phyloP scores from a whole-genome alignment of 2,329 filamentous ascomycete species.

The Aspergillus sp. region DNA sequence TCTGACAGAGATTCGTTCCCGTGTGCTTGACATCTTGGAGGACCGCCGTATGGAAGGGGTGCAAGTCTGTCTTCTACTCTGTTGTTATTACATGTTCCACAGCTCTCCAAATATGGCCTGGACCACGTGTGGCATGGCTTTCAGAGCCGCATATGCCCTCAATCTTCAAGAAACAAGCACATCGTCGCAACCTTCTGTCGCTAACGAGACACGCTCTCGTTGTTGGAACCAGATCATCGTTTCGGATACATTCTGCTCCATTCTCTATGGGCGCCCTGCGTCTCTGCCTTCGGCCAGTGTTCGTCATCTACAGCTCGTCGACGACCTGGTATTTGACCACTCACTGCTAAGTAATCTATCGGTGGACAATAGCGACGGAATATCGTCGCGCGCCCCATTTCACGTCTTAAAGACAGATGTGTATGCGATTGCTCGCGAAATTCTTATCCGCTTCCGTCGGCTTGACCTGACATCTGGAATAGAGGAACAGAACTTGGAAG shows the following conservation, averaged over 20 bases:
- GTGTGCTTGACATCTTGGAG: background rate
- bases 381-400: background rate
- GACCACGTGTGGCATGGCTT: background rate
- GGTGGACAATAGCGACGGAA: background rate
- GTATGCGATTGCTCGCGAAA: background rate
- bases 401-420: background rate
- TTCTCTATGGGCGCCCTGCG: background rate
- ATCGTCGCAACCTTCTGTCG: background rate
- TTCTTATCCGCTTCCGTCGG: background rate
- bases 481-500: background rate
- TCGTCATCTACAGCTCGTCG: background rate
- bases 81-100: background rate
- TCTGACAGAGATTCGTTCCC: background rate
- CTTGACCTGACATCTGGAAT: background rate
- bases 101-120: background rate
- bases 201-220: background rate
- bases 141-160: background rate
- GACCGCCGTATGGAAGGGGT: background rate
- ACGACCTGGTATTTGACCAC: background rate
- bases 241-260: background rate
- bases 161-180: background rate
- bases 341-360: background rate
- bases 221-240: constrained; percentile 4
- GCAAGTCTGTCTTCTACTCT: background rate
- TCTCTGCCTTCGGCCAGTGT: background rate